Base-by-base conservation (phyloP, 768 basidiomycete species). In the Serendipita sp. region DNA sequence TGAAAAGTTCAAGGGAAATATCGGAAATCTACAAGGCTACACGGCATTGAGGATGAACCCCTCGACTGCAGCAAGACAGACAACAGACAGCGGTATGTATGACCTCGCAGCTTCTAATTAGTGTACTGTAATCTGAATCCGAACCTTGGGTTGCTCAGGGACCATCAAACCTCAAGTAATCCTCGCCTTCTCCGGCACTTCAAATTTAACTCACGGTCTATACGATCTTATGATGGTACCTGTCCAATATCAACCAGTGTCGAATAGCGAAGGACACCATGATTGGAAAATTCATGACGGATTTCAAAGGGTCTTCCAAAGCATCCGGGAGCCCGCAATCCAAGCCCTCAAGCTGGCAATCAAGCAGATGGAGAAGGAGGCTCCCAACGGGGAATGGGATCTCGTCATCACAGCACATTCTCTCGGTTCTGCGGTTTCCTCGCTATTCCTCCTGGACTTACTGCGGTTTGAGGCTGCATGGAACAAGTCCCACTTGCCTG, bases 381-480 rank as follows among this genome's bases (percentile, higher is more conserved):
- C 13, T 30, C 28, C 78, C 35, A 67, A 67, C 13, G 24, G n/a
- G 4, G 38, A 10, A 7, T 60, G 65, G n/a, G 80, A 81, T 68
- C 64, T 84, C 16, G 76, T 82, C 15, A 67, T 83, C 38, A 81
- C 80, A 0, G 83, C 81, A 1, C 83, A 85, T 69, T 83, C 81
- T 64, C 78, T 83, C 78, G 82, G 83, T 45, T 80, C 76, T 24
- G 77, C 77, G 24, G 69, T 84, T 18, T 74, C 76, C 11, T 81
- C 80, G 70, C 84, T 28, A 73, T 83, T 46, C 74, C 76, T 47
- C 7, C 69, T 83, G 18, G 81, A 82, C 64, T 67, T 82, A 18
- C 71, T 84, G 44, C 64, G 73, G 4, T 54, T 51, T n/a, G 53
- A 34, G 38, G 41, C 5, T 5, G 7, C 13, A 13, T 13, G 13